Evolutionary conservation across 2,329 filamentous ascomycete species (phyloP).

Genomic region (Xylariaceae sp.): DNA sequence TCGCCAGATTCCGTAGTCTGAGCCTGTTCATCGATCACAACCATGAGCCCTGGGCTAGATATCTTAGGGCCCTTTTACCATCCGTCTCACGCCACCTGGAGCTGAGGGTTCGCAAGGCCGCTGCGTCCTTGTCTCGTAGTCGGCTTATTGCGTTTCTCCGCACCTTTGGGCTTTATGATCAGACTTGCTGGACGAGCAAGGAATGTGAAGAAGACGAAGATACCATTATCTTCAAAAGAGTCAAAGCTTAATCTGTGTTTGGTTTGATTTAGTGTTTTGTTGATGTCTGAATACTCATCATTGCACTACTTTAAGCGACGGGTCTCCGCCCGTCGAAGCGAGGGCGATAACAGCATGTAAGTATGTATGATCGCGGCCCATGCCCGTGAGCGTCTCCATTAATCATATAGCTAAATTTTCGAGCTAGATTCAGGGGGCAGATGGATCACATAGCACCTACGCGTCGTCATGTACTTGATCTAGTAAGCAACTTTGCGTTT

Average conservation of each 20-base stretch:
- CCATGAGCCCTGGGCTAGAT: slow-evolving; percentile 8
- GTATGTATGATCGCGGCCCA: background rate
- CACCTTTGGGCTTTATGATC: slow-evolving; percentile 6
- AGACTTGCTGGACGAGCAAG: slow-evolving; percentile 7
- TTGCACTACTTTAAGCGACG: background rate
- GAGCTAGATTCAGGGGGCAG: background rate
- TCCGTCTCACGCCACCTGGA: slow-evolving; percentile 10
- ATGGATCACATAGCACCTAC: background rate
- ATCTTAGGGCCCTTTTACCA: slow-evolving; percentile 12
- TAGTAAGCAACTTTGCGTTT: background rate
- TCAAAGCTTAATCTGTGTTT: background rate
- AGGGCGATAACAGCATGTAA: background rate
- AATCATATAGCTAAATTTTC: background rate
- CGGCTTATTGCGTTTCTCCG: slow-evolving; percentile 1
- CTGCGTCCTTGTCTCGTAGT: slow-evolving; percentile 3
- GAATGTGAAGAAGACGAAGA: background rate
- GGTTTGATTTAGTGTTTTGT: background rate
- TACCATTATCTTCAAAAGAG: slow-evolving; percentile 11
- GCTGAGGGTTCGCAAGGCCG: slow-evolving; percentile 15
- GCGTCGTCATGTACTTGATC: background rate
- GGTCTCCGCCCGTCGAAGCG: background rate
- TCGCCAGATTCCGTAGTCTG: slow-evolving; percentile 15
- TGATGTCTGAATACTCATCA: background rate
- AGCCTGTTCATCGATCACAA: slow-evolving; percentile 18
- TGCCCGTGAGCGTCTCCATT: background rate